Evolutionary conservation across 2,329 filamentous ascomycete species (phyloP).

Genomic region (Cladosporium sp.): DNA sequence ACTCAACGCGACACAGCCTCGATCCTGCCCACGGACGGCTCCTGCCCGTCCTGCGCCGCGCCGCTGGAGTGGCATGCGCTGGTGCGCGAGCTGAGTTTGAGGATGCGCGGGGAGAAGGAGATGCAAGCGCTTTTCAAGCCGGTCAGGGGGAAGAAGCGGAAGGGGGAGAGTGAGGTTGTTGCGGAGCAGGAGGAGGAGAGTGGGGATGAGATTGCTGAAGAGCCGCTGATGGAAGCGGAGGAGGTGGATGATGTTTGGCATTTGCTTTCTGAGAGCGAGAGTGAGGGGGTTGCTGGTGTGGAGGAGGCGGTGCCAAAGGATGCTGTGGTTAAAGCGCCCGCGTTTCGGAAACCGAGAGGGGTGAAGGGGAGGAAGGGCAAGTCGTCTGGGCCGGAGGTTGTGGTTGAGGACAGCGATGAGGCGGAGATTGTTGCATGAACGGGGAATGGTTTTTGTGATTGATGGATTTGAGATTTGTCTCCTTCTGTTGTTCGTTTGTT

Average conservation of each 20-base stretch:
- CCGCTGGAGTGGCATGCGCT: conserved; percentile 66
- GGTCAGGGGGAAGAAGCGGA: conserved; percentile 28
- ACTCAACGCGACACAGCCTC: conserved; percentile 6
- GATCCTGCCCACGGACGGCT: conserved; percentile 62
- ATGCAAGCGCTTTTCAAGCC: conserved; percentile 60
- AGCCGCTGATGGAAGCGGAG: not conserved
- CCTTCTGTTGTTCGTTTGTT: too few species aligned
- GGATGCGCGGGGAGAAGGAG: conserved; percentile 64
- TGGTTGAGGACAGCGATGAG: conserved; percentile 53
- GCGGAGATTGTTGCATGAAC: conserved; percentile 14
- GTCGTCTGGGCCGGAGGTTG: conserved; percentile 18
- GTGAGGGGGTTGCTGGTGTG: conserved; percentile 21
- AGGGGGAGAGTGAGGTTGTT: not conserved
- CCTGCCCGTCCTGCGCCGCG: conserved; percentile 63
- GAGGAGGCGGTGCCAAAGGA: conserved; percentile 12
- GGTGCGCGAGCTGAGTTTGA: conserved; percentile 74
- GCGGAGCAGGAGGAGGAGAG: conserved; percentile 2
- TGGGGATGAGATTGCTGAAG: conserved; percentile 9
- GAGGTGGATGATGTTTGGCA: conserved; percentile 26
- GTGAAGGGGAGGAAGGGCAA: conserved; percentile 8
- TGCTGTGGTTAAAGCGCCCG: conserved; percentile 9
- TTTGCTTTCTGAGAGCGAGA: conserved; percentile 21
- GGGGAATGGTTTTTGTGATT: too few species aligned
- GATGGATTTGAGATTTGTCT: too few species aligned
- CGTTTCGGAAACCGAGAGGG: conserved; percentile 1